Evolutionary conservation across 495 filamentous ascomycete species (phyloP), one percentile per base, ranked within the genome.

Genomic region (Venustampulla echinocandica): DNA sequence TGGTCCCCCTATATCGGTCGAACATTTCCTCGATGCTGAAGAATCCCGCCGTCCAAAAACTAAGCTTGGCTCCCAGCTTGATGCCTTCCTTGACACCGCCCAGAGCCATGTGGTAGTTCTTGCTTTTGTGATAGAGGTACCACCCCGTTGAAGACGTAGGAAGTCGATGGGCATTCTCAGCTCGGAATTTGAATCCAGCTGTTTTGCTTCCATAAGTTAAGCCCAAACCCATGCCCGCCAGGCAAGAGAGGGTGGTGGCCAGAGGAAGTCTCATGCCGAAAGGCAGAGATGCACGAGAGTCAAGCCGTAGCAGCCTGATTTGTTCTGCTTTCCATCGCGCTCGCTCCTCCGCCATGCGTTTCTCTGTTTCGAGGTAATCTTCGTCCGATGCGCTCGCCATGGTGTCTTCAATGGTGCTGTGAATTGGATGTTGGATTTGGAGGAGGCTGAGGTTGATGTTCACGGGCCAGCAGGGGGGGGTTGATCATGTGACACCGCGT

Each of bases 121-220:
- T 97, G 56, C 78, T 86, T 65, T 95, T 96, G 65, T 97, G 93
- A 61, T 98, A 98, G 21, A 96, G 77, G 60, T 87, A 98, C 92
- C 92, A 98, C 22, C 87, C 92, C 6, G 76, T 76, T 18, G 82
- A 77, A n/a, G 77, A 76, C 4, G 68, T 79, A 17, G 92, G 92
- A 36, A 93, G 77, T 54, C 89, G 81, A 67, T 98, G 92, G 17
- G 92, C 85, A 58, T 98, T 93, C 66, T 98, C 85, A 44, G 92
- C 92, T 42, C 90, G 84, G 65, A 96, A 98, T 39, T 80, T 79
- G 30, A 94, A 71, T 25, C 80, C 79, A 13, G 86, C 77, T 53
- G 69, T 78, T 61, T 78, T 78, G 61, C 79, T 79, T 28, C 85
- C 87, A 32, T 92, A 77, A 4, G 76, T 71, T 4, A 80, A 64